Percentiles rank a stretch among this genome's conserved stretches.
Conservation (phyloP, 768 basidiomycete species). For the Tulasnella calospora region DNA sequence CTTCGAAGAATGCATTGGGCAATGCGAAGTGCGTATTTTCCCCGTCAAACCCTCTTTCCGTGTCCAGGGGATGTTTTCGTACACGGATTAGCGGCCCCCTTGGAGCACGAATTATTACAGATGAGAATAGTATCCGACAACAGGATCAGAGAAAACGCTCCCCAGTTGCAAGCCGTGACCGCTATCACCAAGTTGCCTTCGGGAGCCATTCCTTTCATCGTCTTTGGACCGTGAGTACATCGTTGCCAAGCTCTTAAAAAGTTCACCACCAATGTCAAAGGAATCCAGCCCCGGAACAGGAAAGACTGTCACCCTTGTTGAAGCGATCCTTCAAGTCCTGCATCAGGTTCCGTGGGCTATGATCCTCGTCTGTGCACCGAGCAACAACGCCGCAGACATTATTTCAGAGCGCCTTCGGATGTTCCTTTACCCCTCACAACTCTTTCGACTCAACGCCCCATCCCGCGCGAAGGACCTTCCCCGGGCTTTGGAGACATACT, state of each 20-base stretch:
- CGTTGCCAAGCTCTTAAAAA: neutral
- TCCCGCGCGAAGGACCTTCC: slow-evolving; percentile 44
- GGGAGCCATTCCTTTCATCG: slow-evolving; percentile 52
- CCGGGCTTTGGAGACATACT: slow-evolving; percentile 40
- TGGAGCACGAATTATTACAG: no score
- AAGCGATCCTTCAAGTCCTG: slow-evolving; percentile 57
- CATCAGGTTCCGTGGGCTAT: slow-evolving; percentile 40
- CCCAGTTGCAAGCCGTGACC: slow-evolving; percentile 50
- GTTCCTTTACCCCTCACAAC: slow-evolving; percentile 29
- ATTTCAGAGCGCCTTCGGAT: slow-evolving; percentile 44
- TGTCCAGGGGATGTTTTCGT: no score
- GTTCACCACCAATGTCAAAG: neutral
- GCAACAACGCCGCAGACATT: slow-evolving; percentile 62
- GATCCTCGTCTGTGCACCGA: slow-evolving; percentile 62
- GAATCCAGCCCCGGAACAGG: slow-evolving; percentile 54
- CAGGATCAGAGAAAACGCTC: slow-evolving; percentile 37
- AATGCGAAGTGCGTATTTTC: no score
- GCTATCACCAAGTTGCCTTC: slow-evolving; percentile 45
- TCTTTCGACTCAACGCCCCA: slow-evolving; percentile 55
- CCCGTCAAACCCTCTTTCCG: no score
- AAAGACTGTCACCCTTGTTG: slow-evolving; percentile 62
- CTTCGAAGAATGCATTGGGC: slow-evolving; percentile 28
- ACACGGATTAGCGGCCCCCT: no score
- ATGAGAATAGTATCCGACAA: neutral
- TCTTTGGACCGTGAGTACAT: slow-evolving; percentile 60